Base-by-base conservation (phyloP, 2,329 filamentous ascomycete genomes). In the Coccinonectria pachysandricola region DNA sequence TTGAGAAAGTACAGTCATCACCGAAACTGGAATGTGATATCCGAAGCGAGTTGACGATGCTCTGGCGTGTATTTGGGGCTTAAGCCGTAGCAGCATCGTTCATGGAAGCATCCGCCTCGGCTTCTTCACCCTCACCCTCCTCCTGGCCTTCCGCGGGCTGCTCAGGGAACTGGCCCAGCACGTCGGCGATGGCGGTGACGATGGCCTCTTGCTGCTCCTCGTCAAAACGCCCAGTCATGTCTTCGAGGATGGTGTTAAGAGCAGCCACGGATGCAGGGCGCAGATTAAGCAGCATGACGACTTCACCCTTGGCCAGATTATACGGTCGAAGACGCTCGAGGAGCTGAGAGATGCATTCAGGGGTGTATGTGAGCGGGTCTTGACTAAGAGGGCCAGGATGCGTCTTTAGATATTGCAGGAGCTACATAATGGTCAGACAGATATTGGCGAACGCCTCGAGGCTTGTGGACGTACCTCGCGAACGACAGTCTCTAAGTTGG, bases 231-330 rank as follows among this genome's bases (percentile, higher is more conserved):
- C 63, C 59, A 30, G 68, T 62, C 59, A 78, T 69, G 37, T 81
- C 74, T 50, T 82, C 75, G 17, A 82, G 59, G 25, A 79, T 60
- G 10, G 69, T 69, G 43, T 75, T 75, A 38, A 82, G 58, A 23
- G 67, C 64, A 4, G 67, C 65, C 15, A 64, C 57, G 15, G 62
- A 68, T 12, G 62, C 60, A 0, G 77, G 77, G 8, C 76, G 65
- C 21, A 78, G 54, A 46, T 82, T 81, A 40, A 80, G 49, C 24
- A 81, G 68, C 70, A 79, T 78, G 45, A 81, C 57, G 28, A 77
- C 55, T 52, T 81, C 77, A 28, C 72, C 72, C 57, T 81, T 81
- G 53, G 71, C 70, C 29, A 81, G 62, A 23, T 71, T 63, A 49
- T 67, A 78, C 1, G 58, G 59, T 8, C 64, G 62, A 25, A 81